Evolutionary conservation across 106 monocot species (phyloP).

Genomic region (Dactylorhiza incarnata): DNA sequence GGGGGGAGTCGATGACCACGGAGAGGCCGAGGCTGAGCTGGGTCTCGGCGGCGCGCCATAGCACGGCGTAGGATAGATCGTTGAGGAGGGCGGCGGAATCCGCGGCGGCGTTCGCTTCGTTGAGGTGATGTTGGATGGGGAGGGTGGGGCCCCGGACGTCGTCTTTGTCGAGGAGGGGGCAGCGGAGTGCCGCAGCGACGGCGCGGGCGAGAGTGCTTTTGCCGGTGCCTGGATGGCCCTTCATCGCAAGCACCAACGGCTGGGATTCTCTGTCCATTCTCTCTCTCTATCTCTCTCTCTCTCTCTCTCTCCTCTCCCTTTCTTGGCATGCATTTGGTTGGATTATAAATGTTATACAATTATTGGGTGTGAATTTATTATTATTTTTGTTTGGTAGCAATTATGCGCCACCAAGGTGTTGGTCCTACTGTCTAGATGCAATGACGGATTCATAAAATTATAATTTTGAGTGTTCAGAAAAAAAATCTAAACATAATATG

Average conservation of each 20-base stretch:
- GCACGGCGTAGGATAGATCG: slow-evolving; percentile 81
- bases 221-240: slow-evolving; percentile 92
- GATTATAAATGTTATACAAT: no score
- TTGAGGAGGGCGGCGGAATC: slow-evolving; percentile 36
- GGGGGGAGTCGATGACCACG: slow-evolving; percentile 79
- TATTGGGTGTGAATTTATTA: no score
- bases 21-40: slow-evolving; percentile 56
- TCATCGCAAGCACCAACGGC: slow-evolving; percentile 77
- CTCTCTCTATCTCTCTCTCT: no score
- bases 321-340: not conserved
- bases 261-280: slow-evolving; percentile 6
- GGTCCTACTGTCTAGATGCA: no score
- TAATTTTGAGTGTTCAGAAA: no score
- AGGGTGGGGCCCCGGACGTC: slow-evolving; percentile 74
- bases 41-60: slow-evolving; percentile 43
- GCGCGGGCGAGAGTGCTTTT: slow-evolving; percentile 72
- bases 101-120: not conserved
- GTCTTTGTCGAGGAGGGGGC: slow-evolving; percentile 96
- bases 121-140: slow-evolving; percentile 26
- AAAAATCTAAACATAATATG: no score
- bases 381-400: no score
- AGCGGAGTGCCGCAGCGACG: slow-evolving; percentile 41
- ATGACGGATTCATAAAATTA: no score
- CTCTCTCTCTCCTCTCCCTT: not conserved
- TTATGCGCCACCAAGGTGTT: no score